These are phyloP conservation scores for Hansenula sp. DNA, from an alignment of 1,139 yeast genomes.

Conservation along the genomic window DNA sequence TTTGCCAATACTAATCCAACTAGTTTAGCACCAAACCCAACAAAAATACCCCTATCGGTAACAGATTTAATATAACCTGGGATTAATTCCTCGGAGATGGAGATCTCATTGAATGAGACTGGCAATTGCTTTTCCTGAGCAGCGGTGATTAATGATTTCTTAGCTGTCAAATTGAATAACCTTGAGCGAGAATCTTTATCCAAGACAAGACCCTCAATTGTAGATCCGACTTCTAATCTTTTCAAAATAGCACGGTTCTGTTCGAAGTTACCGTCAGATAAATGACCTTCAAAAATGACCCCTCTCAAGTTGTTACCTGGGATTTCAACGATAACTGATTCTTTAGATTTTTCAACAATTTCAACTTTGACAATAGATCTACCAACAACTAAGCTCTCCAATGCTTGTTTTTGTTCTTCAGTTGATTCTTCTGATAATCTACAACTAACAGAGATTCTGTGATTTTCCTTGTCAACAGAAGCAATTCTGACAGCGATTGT, in stretches of 20 bases:
- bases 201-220: constrained; percentile 56
- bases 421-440: constrained; percentile 57
- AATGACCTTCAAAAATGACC: constrained; percentile 68
- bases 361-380: constrained; percentile 57
- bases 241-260: constrained; percentile 64
- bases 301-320: constrained; percentile 59
- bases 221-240: constrained; percentile 56
- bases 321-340: constrained; percentile 64
- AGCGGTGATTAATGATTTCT: constrained; percentile 64
- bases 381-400: constrained; percentile 55
- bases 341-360: constrained; percentile 73
- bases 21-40: constrained; percentile 74
- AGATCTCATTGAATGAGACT: constrained; percentile 51
- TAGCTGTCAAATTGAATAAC: constrained; percentile 59
- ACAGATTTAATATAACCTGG: constrained; percentile 79
- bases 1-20: constrained; percentile 83
- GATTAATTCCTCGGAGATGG: constrained; percentile 42
- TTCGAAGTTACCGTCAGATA: constrained; percentile 72
- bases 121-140: constrained; percentile 59
- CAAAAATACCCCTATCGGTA: constrained; percentile 76
- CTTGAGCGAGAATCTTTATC: constrained; percentile 63
- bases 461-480: constrained; percentile 49
- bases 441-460: constrained; percentile 69
- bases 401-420: constrained; percentile 42
- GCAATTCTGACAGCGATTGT: constrained; percentile 71